Percentiles rank a stretch among this genome's conserved stretches.
These are phyloP conservation scores for Lactarius hengduanensis DNA, from an alignment of 768 basidiomycete genomes.

Conservation along the genomic window DNA sequence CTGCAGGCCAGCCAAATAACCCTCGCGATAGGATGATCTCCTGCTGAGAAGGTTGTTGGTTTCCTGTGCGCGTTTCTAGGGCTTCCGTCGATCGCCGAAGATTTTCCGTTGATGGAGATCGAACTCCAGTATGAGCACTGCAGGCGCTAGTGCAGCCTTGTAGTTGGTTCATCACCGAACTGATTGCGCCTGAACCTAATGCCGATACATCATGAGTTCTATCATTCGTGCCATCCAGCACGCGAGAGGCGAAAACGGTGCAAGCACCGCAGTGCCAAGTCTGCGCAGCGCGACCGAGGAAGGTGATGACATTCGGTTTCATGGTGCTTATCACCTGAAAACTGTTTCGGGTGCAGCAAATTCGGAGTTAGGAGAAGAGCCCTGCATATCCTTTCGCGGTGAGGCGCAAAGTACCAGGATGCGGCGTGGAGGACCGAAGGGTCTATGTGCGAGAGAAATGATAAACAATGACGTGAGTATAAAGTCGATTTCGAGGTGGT, in stretches of 20 bases:
- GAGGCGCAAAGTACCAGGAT: background rate
- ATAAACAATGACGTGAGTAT: background rate
- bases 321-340: background rate
- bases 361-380: background rate
- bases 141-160: background rate
- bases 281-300: background rate
- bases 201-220: background rate
- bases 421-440: background rate
- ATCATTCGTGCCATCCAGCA: background rate
- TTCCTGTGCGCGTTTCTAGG: background rate
- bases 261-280: background rate
- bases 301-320: background rate
- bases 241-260: background rate
- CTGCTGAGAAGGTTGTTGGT: background rate
- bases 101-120: background rate
- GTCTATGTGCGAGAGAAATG: background rate
- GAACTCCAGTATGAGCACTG: background rate
- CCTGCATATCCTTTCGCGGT: background rate
- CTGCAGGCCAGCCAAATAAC: too few species aligned
- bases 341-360: background rate
- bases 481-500: background rate
- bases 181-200: conserved; percentile 1
- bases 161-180: background rate
- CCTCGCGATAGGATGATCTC: background rate
- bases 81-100: background rate